Evolutionary conservation across 2,329 filamentous ascomycete genomes (phyloP), one percentile per base, ranked within the genome.

Genomic region (Claviceps sorghi): DNA sequence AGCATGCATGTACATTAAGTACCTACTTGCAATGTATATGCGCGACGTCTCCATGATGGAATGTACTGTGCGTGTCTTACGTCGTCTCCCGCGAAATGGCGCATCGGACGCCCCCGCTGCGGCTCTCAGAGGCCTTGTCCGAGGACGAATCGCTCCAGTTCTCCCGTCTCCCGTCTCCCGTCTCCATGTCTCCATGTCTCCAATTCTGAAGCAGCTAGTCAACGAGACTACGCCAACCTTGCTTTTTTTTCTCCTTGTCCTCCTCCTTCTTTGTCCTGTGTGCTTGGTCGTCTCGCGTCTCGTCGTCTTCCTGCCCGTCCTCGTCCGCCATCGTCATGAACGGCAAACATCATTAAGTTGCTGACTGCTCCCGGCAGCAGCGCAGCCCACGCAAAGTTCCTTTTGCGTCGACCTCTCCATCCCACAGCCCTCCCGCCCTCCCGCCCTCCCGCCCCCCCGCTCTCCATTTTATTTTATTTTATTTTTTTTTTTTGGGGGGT

Each of bases 61-160:
- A 44, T 44, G 42, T 44, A 44, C 42, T 9, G 42, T 29, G 22
- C 22, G 13, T 44, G 42, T 38, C 36, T 38, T 38, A 38, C 42
- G 42, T 44, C 42, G 42, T 44, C 22, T 3, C 41, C 44, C 43
- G 41, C 52, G n/a, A 52, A 51, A 54, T 53, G 29, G 38, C 48
- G 38, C 34, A 42, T 22, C 38, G 22, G 38, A 26, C 52, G 46
- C 50, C 50, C 53, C 56, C 49, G 38, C 52, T 51, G 36, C 41
- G 47, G 47, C 52, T 30, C 30, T 48, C 30, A 21, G n/a, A 19
- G 17, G 21, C 41, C 41, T 43, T 22, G 19, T 42, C 9, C 9
- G 21, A 9, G 40, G 48, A 29, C 9, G 36, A 43, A 26, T 15
- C 36, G 41, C n/a, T 40, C 34, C 9, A 38, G 15, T 30, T 9